Evolutionary conservation across 2,329 filamentous ascomycete genomes (phyloP), one percentile per base, ranked within the genome.

Genomic region (Colletotrichum coccodes): DNA sequence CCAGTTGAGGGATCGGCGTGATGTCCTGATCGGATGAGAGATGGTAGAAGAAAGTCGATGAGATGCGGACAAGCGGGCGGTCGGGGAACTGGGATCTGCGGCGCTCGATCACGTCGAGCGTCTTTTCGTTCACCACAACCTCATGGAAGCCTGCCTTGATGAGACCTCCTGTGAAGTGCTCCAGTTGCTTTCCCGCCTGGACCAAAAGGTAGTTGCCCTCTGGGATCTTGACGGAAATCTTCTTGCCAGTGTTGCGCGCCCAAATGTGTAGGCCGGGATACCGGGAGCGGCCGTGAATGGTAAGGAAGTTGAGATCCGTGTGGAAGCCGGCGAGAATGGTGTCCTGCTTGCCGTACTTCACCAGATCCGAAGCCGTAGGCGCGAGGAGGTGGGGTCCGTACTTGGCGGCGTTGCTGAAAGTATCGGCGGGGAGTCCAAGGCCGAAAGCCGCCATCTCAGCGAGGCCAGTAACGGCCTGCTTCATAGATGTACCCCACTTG

Each of bases 271-370:
- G 82, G 3, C 88, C 88, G 0, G 88, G 88, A 72, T 89, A 90
- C 68, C 88, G 86, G 34, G 86, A 89, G 72, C 88, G 88, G 64
- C 88, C 88, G 79, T 90, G 88, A 78, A 90, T 90, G 71, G 88
- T 90, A 60, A 90, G 82, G 76, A 90, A 90, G 82, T 90, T 90
- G 66, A 90, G 86, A 74, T 90, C 88, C 1, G 88, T 90, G 77
- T 90, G 88, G 80, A 90, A 90, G 44, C 88, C 88, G 18, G 88
- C 88, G 18, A 90, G 84, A 73, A 90, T 89, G 57, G 87, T 90
- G 79, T 89, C 83, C 58, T 82, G 79, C 3, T 76, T 54, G 53
- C 85, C 86, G 79, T 89, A 88, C 66, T 84, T 87, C 14, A 71
- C 61, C 14, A 90, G 83, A 74, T 90, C 86, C 0, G 87, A 89